Base-by-base conservation (phyloP, 148 eudicot species). In the Mesembryanthemum crystallinum region DNA sequence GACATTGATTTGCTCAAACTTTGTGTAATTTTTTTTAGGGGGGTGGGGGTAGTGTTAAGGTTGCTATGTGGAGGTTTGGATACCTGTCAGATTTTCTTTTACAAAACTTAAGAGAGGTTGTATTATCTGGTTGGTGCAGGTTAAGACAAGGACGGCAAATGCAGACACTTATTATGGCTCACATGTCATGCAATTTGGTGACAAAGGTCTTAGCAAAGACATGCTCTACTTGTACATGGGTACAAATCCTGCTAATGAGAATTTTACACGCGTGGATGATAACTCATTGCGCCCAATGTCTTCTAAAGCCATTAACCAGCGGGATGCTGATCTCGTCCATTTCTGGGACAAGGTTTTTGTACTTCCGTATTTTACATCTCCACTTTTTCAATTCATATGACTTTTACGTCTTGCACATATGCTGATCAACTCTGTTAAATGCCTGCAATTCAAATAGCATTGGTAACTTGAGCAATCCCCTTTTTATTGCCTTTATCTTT, bases 131-230 rank as follows among this genome's bases (percentile, higher is more conserved):
- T 63, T 63, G 32, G 42, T 79, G 23, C 86, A 95, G 98, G 98
- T 95, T 61, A 95, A 87, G 85, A 77, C 39, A 71, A 88, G 97
- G 82, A 89, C 98, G 67, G 73, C 88, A 60, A 89, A 77, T 80
- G 89, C 80, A 10, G 89, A 88, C 73, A 79, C 87, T 8, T 84
- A 58, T 77, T 92, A 87, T 79, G 97, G 97, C 65, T 95, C 98
- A 30, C 98, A 95, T 77, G 98, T 95, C 52, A 89, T 95, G 98
- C 92, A 95, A 79, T 95, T 79, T 83, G 98, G 97, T 32, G 98
- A 95, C 70, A 59, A 84, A 51, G 75, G 72, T 64, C 88, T 88
- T n/a, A 92, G 84, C 81, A 83, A 75, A 67, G 92, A 92, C 64
- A 15, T 67, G 28, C 86, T 94, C 52, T 83, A 77, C 83, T 21